These are phyloP conservation scores for Nothopassalora personata DNA, from an alignment of 2,329 filamentous ascomycete genomes.

Conservation along the genomic window DNA sequence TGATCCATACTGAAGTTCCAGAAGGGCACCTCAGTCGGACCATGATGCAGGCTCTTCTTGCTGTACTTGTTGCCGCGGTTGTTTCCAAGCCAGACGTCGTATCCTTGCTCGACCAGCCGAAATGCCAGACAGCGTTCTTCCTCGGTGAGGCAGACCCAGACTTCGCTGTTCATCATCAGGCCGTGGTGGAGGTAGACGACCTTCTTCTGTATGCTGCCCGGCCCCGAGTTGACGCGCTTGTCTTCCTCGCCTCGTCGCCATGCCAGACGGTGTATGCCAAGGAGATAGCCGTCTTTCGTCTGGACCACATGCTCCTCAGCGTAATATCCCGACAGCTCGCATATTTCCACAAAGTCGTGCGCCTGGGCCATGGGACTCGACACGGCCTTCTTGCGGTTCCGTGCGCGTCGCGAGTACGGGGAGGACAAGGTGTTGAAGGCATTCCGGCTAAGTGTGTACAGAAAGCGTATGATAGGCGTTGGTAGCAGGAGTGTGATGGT, in stretches of 20 bases:
- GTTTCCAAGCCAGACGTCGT: conserved; percentile 97
- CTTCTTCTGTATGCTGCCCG: conserved; percentile 65
- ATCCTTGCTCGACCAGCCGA: conserved; percentile 79
- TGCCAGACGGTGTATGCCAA: conserved; percentile 82
- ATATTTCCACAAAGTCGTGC: conserved; percentile 90
- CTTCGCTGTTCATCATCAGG: conserved; percentile 96
- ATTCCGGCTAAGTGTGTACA: conserved; percentile 73
- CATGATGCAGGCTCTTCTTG: conserved; percentile 77
- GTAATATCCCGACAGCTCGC: conserved; percentile 81
- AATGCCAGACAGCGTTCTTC: conserved; percentile 83
- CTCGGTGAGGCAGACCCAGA: conserved; percentile 92
- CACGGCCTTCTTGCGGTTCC: conserved; percentile 57
- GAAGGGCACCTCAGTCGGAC: conserved; percentile 71
- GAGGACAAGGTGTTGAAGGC: conserved; percentile 76
- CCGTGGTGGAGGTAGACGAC: conserved; percentile 95
- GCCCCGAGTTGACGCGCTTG: conserved; percentile 68
- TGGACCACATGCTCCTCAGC: conserved; percentile 95
- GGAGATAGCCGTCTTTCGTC: conserved; percentile 86
- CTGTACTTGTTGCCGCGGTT: conserved; percentile 99
- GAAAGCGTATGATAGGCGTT: conserved; percentile 71
- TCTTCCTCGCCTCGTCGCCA: conserved; percentile 78
- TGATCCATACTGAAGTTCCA: conserved; percentile 99
- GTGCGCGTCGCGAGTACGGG: conserved; percentile 61
- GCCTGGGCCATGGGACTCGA: conserved; percentile 67
- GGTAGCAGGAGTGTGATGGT: conserved; percentile 84